These are phyloP conservation scores for Myriangium duriaei DNA, from an alignment of 2,329 filamentous ascomycete genomes.

Conservation along the genomic window DNA sequence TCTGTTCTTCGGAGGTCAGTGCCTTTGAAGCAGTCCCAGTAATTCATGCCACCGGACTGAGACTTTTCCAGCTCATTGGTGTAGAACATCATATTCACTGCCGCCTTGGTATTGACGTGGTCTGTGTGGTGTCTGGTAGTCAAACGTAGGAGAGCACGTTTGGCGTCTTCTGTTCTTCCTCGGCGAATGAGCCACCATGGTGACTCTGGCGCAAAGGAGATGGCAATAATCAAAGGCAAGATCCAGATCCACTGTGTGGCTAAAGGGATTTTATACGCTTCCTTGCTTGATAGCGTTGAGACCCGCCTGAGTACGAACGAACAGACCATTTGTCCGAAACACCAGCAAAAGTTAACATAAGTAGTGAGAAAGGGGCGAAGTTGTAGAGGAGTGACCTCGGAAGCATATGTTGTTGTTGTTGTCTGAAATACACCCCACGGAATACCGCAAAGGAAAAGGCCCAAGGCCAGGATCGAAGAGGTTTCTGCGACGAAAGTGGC, in stretches of 20 bases:
- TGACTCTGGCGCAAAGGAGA: constrained; percentile 20
- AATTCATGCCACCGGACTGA: constrained; percentile 26
- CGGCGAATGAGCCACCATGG: constrained; percentile 30
- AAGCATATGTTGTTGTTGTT: constrained; percentile 48
- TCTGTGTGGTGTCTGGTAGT: constrained; percentile 13
- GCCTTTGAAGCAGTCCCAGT: constrained; percentile 30
- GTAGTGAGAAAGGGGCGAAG: constrained; percentile 46
- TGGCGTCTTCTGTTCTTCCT: constrained; percentile 24
- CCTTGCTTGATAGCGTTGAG: constrained; percentile 16
- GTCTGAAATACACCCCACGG: constrained; percentile 20
- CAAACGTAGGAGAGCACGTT: constrained; percentile 22
- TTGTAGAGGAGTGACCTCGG: constrained; percentile 48
- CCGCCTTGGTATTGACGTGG: constrained; percentile 17
- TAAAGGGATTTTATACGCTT: constrained; percentile 30
- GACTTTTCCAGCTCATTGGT: constrained; percentile 26
- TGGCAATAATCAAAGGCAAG: constrained; percentile 18
- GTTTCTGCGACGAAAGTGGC: constrained; percentile 7
- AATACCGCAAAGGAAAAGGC: constrained; percentile 28
- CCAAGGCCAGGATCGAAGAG: constrained; percentile 19
- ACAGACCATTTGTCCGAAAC: constrained; percentile 47
- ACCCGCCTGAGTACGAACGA: constrained; percentile 23
- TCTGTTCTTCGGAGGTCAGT: constrained; percentile 31
- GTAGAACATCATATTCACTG: constrained; percentile 26
- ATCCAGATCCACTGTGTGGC: constrained; percentile 33
- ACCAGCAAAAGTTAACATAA: constrained; percentile 50